Percentiles rank a stretch among this genome's conserved stretches.
These are phyloP conservation scores for Talaromyces sp. DNA, from an alignment of 2,329 filamentous ascomycete species.

Conservation along the genomic window DNA sequence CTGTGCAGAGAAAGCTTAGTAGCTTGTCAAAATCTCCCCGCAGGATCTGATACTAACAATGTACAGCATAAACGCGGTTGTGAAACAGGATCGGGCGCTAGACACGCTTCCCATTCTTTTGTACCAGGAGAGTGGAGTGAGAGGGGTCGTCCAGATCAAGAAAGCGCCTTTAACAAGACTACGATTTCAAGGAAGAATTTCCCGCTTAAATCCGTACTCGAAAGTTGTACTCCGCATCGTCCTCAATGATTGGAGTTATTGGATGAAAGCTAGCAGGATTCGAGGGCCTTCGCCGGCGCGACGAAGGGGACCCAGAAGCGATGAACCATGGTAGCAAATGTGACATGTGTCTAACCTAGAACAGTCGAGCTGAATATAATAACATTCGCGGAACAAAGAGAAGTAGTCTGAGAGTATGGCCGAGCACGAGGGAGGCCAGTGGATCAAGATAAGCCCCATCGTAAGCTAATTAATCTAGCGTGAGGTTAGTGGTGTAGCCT, in stretches of 20 bases:
- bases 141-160: not conserved
- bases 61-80: not conserved
- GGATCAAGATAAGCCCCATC: not conserved
- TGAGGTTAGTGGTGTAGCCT: not conserved
- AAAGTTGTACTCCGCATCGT: not conserved
- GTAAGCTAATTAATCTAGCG: not conserved
- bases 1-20: not conserved
- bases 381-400: not conserved
- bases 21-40: not conserved
- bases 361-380: not conserved
- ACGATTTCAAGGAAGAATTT: not conserved
- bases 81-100: not conserved
- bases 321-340: not conserved
- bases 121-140: not conserved
- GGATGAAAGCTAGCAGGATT: not conserved
- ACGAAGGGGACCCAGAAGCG: not conserved
- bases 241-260: not conserved
- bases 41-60: not conserved
- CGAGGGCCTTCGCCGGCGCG: not conserved
- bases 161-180: not conserved
- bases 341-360: not conserved
- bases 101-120: not conserved
- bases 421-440: not conserved
- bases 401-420: not conserved
- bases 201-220: not conserved